Percentiles rank a stretch among this genome's conserved stretches.
These are phyloP conservation scores for Aspergillus chevalieri DNA, from an alignment of 2,329 filamentous ascomycete species.

Conservation along the genomic window DNA sequence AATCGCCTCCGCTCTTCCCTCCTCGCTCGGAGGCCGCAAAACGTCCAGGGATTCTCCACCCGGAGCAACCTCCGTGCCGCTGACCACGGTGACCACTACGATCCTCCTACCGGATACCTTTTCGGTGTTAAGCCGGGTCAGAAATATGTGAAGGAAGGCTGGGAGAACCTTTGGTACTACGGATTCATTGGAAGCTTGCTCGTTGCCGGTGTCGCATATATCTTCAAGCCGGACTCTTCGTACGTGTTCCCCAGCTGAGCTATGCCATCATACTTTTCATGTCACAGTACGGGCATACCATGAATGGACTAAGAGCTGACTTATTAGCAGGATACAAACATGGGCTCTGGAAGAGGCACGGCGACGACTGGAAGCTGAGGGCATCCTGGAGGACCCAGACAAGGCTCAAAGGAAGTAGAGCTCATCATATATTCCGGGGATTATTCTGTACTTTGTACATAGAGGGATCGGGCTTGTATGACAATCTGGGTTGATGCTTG, in stretches of 20 bases:
- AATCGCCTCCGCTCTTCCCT: slow-evolving; percentile 36
- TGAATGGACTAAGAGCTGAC: slow-evolving; percentile 12
- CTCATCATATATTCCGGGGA: slow-evolving; percentile 10
- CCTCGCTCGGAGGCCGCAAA: slow-evolving; percentile 31
- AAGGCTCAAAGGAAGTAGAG: slow-evolving; percentile 49
- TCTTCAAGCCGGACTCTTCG: slow-evolving; percentile 98
- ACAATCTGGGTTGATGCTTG: slow-evolving; percentile 22
- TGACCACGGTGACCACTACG: slow-evolving; percentile 71
- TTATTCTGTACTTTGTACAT: slow-evolving; percentile 38
- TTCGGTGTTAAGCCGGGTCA: slow-evolving; percentile 91
- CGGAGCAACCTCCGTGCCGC: slow-evolving; percentile 35
- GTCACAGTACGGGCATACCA: background rate
- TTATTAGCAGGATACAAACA: slow-evolving; percentile 75
- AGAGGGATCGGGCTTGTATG: slow-evolving; percentile 28
- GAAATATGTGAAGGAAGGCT: slow-evolving; percentile 93
- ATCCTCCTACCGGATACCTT: slow-evolving; percentile 85
- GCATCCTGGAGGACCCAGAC: slow-evolving; percentile 76
- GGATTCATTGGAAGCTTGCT: slow-evolving; percentile 75
- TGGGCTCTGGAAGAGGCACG: slow-evolving; percentile 98
- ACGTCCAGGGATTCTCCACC: slow-evolving; percentile 36
- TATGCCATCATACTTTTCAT: background rate
- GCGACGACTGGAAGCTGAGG: slow-evolving; percentile 90
- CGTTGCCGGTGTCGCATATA: slow-evolving; percentile 71
- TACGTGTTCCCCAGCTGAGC: slow-evolving; percentile 50
- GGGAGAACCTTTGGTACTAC: slow-evolving; percentile 81